Evolutionary conservation across 495 filamentous ascomycete species (phyloP).

Genomic region (Gamarada debralockiae): DNA sequence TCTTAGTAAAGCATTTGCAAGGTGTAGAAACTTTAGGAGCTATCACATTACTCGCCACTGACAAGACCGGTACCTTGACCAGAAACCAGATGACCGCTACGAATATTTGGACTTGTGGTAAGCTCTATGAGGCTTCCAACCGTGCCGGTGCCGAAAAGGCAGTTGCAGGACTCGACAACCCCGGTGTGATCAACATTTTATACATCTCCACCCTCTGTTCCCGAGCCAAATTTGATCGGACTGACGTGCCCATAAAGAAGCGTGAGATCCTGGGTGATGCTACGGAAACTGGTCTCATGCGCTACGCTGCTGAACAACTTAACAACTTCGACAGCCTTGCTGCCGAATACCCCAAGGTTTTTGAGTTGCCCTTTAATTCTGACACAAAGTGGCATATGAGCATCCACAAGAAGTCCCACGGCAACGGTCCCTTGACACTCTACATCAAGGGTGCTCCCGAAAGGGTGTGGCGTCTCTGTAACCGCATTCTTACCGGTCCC

Average conservation of each 20-base stretch:
- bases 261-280: slow-evolving; percentile 31
- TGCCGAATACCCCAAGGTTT: slow-evolving; percentile 14
- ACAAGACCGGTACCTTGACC: slow-evolving; percentile 56
- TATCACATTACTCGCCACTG: slow-evolving; percentile 37
- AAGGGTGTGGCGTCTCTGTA: slow-evolving; percentile 31
- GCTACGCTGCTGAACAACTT: slow-evolving; percentile 25
- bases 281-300: slow-evolving; percentile 30
- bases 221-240: slow-evolving; percentile 29
- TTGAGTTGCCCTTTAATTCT: slow-evolving; percentile 34
- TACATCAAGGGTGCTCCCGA: slow-evolving; percentile 51
- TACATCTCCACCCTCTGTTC: slow-evolving; percentile 30
- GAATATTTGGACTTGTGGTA: slow-evolving; percentile 33
- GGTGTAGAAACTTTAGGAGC: slow-evolving; percentile 32
- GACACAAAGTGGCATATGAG: slow-evolving; percentile 35
- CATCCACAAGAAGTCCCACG: slow-evolving; percentile 22
- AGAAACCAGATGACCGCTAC: slow-evolving; percentile 48
- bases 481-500: slow-evolving; percentile 12
- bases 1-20: slow-evolving; percentile 31
- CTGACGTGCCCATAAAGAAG: slow-evolving; percentile 25
- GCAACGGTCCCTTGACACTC: slow-evolving; percentile 18
- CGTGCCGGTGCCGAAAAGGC: slow-evolving; percentile 20
- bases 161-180: slow-evolving; percentile 22
- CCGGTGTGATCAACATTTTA: slow-evolving; percentile 26
- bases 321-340: slow-evolving; percentile 10
- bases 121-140: slow-evolving; percentile 30